These are phyloP conservation scores for Metrosideros polymorpha DNA, from an alignment of 441 rosid genomes.

Conservation along the genomic window DNA sequence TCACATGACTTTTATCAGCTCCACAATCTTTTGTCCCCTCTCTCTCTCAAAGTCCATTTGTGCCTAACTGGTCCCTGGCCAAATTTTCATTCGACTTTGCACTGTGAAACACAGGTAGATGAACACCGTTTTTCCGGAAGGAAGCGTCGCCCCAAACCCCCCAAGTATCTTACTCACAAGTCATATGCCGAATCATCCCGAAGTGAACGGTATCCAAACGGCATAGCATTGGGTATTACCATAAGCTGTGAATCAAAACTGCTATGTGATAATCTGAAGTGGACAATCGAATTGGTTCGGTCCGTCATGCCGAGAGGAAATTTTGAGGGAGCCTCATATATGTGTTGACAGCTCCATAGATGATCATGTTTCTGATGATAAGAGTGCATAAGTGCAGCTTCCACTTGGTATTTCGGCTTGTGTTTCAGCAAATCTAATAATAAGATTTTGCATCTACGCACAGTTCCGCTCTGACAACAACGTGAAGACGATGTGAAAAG, in stretches of 20 bases:
- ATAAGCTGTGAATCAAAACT: not conserved
- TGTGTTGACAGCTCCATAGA: not conserved
- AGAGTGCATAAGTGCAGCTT: not conserved
- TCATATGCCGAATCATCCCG: not conserved
- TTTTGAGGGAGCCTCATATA: not conserved
- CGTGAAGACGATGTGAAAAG: slow-evolving; percentile 75
- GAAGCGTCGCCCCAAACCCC: not conserved
- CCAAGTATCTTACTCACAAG: not conserved
- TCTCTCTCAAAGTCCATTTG: not conserved
- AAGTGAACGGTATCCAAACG: not conserved
- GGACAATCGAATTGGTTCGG: not conserved
- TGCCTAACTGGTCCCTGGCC: slow-evolving; percentile 15
- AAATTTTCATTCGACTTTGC: not conserved
- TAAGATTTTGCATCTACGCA: not conserved
- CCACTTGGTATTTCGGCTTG: not conserved
- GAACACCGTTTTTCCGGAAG: not conserved
- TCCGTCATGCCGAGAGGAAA: not conserved
- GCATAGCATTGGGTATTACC: not conserved
- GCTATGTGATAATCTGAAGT: not conserved
- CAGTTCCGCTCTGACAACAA: slow-evolving; percentile 5
- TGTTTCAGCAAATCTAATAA: not conserved
- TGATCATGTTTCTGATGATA: not conserved
- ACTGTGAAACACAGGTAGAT: not conserved
- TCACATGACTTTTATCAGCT: slow-evolving; percentile 2
- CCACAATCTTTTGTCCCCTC: slow-evolving; percentile 28